Base-by-base conservation (phyloP, 1,284 basidiomycete genomes). In the Anthracocystis panici-leucophaei region DNA sequence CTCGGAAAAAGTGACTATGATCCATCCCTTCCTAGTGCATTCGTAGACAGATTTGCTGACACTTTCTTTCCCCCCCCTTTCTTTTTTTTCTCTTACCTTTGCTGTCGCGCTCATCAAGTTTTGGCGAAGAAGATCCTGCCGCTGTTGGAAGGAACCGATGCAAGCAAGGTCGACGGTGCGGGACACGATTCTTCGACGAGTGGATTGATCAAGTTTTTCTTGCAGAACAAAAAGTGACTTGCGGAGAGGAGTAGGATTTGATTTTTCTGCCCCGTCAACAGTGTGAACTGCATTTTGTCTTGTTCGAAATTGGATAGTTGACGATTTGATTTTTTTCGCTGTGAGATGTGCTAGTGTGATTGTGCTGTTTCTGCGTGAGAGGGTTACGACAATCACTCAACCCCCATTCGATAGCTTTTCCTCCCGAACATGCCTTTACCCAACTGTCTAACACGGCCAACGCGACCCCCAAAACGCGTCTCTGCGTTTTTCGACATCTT, bases 121-220 rank as follows among this genome's bases (percentile, higher is more conserved):
- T 90, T 99, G 48, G 95, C 96, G 9, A 97, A 97, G 90, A 92
- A 92, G 81, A 98, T 99, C 82, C 89, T 98, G 57, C 89, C 91
- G 5, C 93, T 97, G 86, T 90, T 98, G 40, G 90, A 88, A 35
- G 90, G 89, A 72, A 91, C 92, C n/a, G 90, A 89, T 66, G 52
- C 65, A 0, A 53, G 60, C 59, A 91, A 95, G 82, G 94, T 97
- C 67, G 89, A 88, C 16, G 70, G 60, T 11, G 82, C 75, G 1
- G 80, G 92, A 9, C 97, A 98, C 84, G 97, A 99, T 85, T 92
- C 91, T 78, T 96, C 93, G 78, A 63, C 76, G 21, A 56, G 48
- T 2, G 82, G 82, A 12, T 57, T 85, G 31, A 69, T 83, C 58
- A 77, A 79, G 57, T 77, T 73, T 66, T 85, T 79, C 64, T 59